A percentile compares a stretch with the other conserved stretches of the same genome.
Conservation (phyloP, 805 yeast species). For the Nadsonia fulvescens region DNA sequence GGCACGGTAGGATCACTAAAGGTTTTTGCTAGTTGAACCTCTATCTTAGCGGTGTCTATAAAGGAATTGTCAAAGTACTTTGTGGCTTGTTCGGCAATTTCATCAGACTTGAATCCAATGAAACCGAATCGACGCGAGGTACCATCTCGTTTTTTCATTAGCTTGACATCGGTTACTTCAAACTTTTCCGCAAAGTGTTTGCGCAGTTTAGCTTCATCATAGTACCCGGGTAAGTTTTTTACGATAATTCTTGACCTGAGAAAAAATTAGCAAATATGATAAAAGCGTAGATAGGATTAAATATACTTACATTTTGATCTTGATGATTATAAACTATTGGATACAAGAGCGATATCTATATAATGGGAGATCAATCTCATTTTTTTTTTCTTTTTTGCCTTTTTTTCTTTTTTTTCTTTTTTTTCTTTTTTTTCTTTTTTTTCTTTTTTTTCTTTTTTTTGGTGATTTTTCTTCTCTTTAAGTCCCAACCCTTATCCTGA, state of each 20-base stretch:
- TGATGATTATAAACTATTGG: too few species aligned
- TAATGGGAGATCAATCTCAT: too few species aligned
- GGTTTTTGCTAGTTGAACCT: slow-evolving; percentile 69
- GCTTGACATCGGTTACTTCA: slow-evolving; percentile 71
- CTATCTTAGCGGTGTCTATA: slow-evolving; percentile 65
- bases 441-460: too few species aligned
- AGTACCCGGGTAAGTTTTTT: slow-evolving; percentile 68
- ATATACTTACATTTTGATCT: too few species aligned
- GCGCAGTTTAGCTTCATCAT: slow-evolving; percentile 53
- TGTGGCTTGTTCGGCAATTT: slow-evolving; percentile 67
- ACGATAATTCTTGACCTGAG: slow-evolving; percentile 87
- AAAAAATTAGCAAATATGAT: too few species aligned
- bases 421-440: too few species aligned
- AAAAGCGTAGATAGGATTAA: too few species aligned
- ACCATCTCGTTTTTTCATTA: slow-evolving; percentile 67
- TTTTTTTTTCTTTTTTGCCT: too few species aligned
- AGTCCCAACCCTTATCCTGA: too few species aligned
- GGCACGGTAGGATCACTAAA: slow-evolving; percentile 62
- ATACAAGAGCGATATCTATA: too few species aligned
- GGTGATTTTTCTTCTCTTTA: too few species aligned
- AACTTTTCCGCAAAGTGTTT: slow-evolving; percentile 45
- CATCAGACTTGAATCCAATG: slow-evolving; percentile 58
- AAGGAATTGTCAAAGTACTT: slow-evolving; percentile 58
- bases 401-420: too few species aligned
- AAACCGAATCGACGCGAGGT: slow-evolving; percentile 87